Base-by-base conservation (phyloP, 2,329 filamentous ascomycete species). In the Hortaea sp. region DNA sequence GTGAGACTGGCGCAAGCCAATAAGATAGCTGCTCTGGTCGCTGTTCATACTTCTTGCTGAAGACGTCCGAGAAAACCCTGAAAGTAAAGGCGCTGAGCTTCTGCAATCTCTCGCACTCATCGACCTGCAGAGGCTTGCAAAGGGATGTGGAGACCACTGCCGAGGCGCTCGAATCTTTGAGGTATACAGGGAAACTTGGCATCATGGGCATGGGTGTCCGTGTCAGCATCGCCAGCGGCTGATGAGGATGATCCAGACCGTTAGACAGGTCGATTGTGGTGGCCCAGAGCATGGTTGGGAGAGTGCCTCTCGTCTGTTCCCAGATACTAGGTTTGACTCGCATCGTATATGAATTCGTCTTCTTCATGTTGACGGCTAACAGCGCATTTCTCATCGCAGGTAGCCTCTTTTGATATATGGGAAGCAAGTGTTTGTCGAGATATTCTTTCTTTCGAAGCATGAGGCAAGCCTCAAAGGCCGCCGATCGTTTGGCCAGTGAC, bases 351-450 rank as follows among this genome's bases (percentile, higher is more conserved):
- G 77, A 71, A 1, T 78, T 76, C 41, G 76, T 81, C 60, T 85
- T 88, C 59, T 88, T 89, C 27, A 80, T 80, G 52, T 79, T 84
- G n/a, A 95, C 74, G 0, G 89, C 88, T 5, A 95, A 69, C 0
- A 81, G 76, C 2, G 89, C 88, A 63, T 95, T 95, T n/a, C 86
- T 77, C 84, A 94, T 90, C 0, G 71, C 74, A 3, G 88, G 89
- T 0, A 92, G 71, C 35, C 75, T 73, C 59, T 84, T 90, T 13
- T 74, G 72, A 49, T 86, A 85, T 0, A 76, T 77, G 0, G 92
- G 86, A 46, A 86, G 76, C 2, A 97, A 72, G 60, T 88, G 71
- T 0, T 81, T 75, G 59, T 95, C 79, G 5, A 98, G 71, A 49
- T 83, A 79, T 2, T 77, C 76, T 44, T 76, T 74, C 48, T 78